phyloP scores from a whole-genome alignment of 2,329 filamentous ascomycete species.

The Huntiella savannae region DNA sequence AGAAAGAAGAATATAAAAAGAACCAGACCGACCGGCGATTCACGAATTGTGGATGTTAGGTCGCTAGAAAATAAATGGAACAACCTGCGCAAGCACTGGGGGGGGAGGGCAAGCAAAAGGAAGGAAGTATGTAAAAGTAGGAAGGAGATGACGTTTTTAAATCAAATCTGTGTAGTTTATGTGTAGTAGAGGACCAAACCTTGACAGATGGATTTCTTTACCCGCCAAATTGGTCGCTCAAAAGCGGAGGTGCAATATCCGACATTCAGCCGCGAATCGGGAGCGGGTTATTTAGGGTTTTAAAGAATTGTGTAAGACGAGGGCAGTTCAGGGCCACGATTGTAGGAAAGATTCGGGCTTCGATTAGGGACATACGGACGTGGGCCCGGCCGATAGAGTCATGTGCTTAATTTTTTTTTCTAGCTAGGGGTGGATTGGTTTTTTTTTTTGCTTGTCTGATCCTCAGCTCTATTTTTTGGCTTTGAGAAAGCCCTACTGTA shows the following conservation, averaged over 20 bases:
- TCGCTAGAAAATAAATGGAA: background rate
- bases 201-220: background rate
- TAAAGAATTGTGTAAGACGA: too few species aligned
- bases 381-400: too few species aligned
- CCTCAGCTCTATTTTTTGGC: too few species aligned
- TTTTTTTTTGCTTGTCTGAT: too few species aligned
- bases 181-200: constrained; percentile 2
- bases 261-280: constrained; percentile 8
- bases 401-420: too few species aligned
- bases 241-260: background rate
- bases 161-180: constrained; percentile 4
- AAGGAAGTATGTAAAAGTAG: background rate
- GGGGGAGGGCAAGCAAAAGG: background rate
- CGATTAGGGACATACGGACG: too few species aligned
- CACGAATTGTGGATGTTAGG: background rate
- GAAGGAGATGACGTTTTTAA: background rate
- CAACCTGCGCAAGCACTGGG: background rate
- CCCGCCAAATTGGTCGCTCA: background rate
- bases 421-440: too few species aligned
- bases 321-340: too few species aligned
- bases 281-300: background rate
- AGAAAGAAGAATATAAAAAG: background rate
- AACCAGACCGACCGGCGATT: background rate
- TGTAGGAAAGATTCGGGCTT: too few species aligned
- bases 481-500: too few species aligned